Base-by-base conservation (phyloP, 129 eudicot species). In the Tagetes patula region DNA sequence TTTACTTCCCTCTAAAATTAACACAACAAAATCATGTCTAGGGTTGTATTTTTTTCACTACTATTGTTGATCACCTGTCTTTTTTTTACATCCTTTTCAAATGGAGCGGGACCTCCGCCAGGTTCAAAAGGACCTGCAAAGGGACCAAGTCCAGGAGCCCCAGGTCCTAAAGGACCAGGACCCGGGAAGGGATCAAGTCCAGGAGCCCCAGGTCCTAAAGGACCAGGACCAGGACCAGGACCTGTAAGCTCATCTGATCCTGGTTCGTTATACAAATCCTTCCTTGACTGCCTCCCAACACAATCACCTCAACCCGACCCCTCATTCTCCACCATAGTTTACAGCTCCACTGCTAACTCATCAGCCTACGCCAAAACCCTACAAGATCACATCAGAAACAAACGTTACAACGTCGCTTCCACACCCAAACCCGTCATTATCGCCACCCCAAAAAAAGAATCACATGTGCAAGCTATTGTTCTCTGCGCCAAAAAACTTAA, bases 391-490 rank as follows among this genome's bases (percentile, higher is more conserved):
- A 48, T 85, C 1, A 82, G 70, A 73, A 85, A 85, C 84, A 70
- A 71, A 3, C 81, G 89, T 7, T 85, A 67, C 54, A 85, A 75
- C 69, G 31, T 74, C 13, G 41, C 86, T 2, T 10, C 61, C 41
- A 75, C 86, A 33, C 86, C 86, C 1, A 82, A 85, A 69, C 89
- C 89, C 50, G 54, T n/a, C 6, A 46, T 82, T 41, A 85, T 85
- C 49, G 69, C 79, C 77, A 79, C 84, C 72, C 84, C 84, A 0
- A 31, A 33, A 1, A 72, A 63, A 6, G 84, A 75, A 62, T 71
- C 84, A 54, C 89, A 85, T 12, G 80, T 85, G 8, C 86, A 82
- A 69, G 81, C 77, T 55, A 49, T 77, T 13, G 80, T 85, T 32
- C 40, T 82, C 0, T 85, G 89, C 56, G 89, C 86, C 20, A 82